phyloP scores from a whole-genome alignment of 2,329 filamentous ascomycete species.

The Truncatella angustata region DNA sequence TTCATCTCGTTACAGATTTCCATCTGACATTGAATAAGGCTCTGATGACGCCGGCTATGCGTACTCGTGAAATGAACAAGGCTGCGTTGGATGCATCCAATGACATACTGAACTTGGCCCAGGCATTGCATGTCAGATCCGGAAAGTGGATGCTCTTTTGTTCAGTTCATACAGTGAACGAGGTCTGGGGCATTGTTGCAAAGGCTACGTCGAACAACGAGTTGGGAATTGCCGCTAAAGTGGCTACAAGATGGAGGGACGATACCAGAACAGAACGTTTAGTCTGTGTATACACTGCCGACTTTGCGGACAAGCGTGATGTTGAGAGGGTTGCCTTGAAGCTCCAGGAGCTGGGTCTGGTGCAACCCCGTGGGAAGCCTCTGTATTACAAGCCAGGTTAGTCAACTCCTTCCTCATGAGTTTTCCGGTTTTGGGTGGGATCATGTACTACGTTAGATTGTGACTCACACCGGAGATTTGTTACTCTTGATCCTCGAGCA shows the following conservation, averaged over 20 bases:
- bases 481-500: too few species aligned
- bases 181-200: slow-evolving; percentile 65
- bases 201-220: slow-evolving; percentile 65
- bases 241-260: slow-evolving; percentile 54
- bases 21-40: slow-evolving; percentile 44
- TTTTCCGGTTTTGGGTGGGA: too few species aligned
- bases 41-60: slow-evolving; percentile 30
- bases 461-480: too few species aligned
- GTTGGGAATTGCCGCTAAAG: slow-evolving; percentile 72
- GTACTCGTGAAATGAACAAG: slow-evolving; percentile 46
- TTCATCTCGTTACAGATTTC: slow-evolving; percentile 45
- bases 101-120: slow-evolving; percentile 61
- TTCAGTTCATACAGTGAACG: slow-evolving; percentile 50
- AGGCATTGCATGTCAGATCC: slow-evolving; percentile 52
- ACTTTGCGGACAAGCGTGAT: slow-evolving; percentile 69
- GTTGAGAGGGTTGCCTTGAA: slow-evolving; percentile 64
- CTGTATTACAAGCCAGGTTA: slow-evolving; percentile 79
- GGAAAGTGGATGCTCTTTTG: slow-evolving; percentile 85
- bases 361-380: slow-evolving; percentile 41
- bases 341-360: slow-evolving; percentile 61
- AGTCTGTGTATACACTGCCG: slow-evolving; percentile 75
- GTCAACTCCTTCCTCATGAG: slow-evolving; percentile 26
- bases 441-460: too few species aligned
- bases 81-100: slow-evolving; percentile 47
- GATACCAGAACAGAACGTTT: slow-evolving; percentile 49